Conservation (phyloP, 2,329 filamentous ascomycete genomes). For the Aphanoascus verrucosus region DNA sequence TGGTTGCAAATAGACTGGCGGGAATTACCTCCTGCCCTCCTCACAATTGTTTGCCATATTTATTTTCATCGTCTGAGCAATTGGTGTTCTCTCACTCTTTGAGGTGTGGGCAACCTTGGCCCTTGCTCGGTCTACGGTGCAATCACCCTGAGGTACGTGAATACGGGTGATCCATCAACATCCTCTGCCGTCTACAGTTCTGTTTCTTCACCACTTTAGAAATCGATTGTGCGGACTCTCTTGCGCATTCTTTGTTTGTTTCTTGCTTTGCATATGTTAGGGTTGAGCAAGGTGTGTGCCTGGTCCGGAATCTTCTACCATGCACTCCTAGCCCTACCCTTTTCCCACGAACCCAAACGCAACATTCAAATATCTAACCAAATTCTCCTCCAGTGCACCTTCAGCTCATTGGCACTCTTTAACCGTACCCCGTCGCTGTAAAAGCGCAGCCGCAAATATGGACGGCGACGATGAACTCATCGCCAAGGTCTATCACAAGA, state of each 20-base stretch:
- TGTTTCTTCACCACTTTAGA: neutral
- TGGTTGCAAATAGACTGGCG: neutral
- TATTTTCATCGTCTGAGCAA: neutral
- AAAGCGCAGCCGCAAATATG: conserved; percentile 32
- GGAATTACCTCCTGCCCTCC: neutral
- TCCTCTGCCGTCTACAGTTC: neutral
- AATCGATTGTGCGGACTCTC: neutral
- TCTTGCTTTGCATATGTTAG: neutral
- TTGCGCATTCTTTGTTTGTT: neutral
- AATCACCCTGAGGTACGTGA: neutral
- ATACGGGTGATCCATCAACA: neutral
- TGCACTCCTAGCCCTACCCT: neutral
- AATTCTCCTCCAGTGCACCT: neutral
- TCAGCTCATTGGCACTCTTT: neutral
- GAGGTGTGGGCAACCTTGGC: neutral
- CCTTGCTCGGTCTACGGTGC: conserved; percentile 2
- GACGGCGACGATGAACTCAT: conserved; percentile 52
- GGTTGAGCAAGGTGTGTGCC: neutral
- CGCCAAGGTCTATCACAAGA: conserved; percentile 87
- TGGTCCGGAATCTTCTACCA: conserved; percentile 3
- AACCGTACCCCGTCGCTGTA: neutral
- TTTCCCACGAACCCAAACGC: conserved; percentile 1
- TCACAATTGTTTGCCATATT: neutral
- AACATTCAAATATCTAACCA: conserved; percentile 1
- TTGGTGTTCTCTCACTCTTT: neutral